Conservation (phyloP, 108 stramenopile species). For the Stephanodiscus triporus region DNA sequence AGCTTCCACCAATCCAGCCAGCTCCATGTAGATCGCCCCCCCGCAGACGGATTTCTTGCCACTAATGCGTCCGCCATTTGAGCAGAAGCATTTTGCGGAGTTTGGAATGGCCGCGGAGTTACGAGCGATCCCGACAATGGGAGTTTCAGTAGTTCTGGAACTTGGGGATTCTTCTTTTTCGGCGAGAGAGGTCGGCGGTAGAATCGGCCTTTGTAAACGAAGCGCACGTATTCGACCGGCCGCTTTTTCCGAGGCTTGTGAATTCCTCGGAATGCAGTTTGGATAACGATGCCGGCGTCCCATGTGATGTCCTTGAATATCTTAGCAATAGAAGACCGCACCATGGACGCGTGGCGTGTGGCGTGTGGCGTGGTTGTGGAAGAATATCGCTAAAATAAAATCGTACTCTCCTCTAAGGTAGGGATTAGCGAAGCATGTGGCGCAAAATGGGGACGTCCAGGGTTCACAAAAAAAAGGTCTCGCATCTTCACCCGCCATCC, state of each 20-base stretch:
- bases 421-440: no score
- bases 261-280: conserved; percentile 14
- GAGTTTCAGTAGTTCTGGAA: conserved; percentile 36
- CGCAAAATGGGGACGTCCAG: neutral
- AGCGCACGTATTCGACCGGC: conserved; percentile 14
- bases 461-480: no score
- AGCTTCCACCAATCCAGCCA: conserved; percentile 54
- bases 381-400: no score
- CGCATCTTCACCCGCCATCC: neutral
- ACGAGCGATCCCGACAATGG: conserved; percentile 33
- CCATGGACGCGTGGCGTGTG: neutral
- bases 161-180: conserved; percentile 13
- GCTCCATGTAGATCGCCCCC: conserved; percentile 27
- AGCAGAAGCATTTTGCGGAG: conserved; percentile 5
- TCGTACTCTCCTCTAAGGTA: no score
- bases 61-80: conserved; percentile 7
- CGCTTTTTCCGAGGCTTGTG: conserved; percentile 25
- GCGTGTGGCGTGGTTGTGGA: no score
- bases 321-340: neutral
- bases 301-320: conserved; percentile 15
- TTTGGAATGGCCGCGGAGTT: conserved; percentile 30
- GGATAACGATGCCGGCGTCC: conserved; percentile 18
- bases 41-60: neutral
- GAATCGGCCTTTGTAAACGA: conserved; percentile 48
- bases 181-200: conserved; percentile 37